phyloP scores from a whole-genome alignment of 805 yeast genomes.

The Suhomyces prunicola region DNA sequence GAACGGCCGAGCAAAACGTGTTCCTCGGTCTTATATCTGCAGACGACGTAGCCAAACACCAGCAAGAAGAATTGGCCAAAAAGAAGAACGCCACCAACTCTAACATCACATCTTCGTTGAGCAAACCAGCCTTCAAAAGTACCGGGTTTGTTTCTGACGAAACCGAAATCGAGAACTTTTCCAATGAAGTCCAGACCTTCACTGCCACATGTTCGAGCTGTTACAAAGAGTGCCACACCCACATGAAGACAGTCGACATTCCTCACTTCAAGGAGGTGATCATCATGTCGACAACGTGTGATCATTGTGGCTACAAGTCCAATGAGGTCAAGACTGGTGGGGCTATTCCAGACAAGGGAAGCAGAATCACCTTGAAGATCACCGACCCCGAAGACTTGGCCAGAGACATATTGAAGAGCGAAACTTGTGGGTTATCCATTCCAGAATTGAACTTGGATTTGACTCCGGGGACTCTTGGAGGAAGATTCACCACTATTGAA shows the following conservation, averaged over 20 bases:
- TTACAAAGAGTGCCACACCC: constrained; percentile 76
- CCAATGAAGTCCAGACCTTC: constrained; percentile 91
- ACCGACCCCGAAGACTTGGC: constrained; percentile 91
- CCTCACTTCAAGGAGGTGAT: constrained; percentile 98
- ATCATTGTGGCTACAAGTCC: constrained; percentile 89
- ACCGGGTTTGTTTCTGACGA: constrained; percentile 66
- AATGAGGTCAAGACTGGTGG: constrained; percentile 99
- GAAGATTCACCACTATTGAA: constrained; percentile 95
- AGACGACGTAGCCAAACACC: constrained; percentile 52
- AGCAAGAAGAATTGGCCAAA: constrained; percentile 47
- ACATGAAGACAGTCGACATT: constrained; percentile 93
- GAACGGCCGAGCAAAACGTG: constrained; percentile 87
- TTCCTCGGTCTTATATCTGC: constrained; percentile 76
- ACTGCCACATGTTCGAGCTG: constrained; percentile 92
- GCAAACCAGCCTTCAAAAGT: constrained; percentile 29
- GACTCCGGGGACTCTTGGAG: constrained; percentile 96
- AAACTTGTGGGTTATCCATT: constrained; percentile 79
- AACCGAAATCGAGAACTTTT: constrained; percentile 78
- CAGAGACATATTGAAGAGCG: constrained; percentile 91
- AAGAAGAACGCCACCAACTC: constrained; percentile 40
- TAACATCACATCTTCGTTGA: constrained; percentile 22
- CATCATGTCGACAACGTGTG: constrained; percentile 93
- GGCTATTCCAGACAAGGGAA: constrained; percentile 84
- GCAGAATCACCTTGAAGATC: constrained; percentile 64
- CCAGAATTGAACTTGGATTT: constrained; percentile 91